These are phyloP conservation scores for Raffaelea deltoideospora DNA, from an alignment of 2,329 filamentous ascomycete species.

Conservation along the genomic window DNA sequence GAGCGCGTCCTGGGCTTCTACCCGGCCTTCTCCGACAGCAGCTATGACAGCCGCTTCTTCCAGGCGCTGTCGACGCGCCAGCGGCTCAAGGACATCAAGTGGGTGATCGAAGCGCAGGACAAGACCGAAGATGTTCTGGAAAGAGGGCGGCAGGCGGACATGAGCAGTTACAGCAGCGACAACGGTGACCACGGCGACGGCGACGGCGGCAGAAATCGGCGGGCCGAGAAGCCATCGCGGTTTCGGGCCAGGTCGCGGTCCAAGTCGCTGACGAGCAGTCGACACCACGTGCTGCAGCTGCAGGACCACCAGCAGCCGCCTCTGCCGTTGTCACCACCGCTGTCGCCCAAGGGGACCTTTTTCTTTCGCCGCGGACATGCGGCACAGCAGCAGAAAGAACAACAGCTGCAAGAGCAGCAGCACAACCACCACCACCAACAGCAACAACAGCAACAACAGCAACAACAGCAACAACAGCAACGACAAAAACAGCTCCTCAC, in stretches of 20 bases:
- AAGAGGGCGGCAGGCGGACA: too few species aligned
- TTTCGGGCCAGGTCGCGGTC: slow-evolving; percentile 1
- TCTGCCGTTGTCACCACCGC: slow-evolving; percentile 1
- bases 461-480: background rate
- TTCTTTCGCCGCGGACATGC: background rate
- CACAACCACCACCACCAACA: background rate
- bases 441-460: background rate
- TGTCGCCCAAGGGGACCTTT: background rate
- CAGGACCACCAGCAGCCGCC: slow-evolving; percentile 1
- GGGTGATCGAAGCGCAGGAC: slow-evolving; percentile 37
- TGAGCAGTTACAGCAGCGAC: slow-evolving; percentile 8
- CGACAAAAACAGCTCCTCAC: slow-evolving; percentile 2
- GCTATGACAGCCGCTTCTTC: slow-evolving; percentile 35
- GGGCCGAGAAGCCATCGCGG: background rate
- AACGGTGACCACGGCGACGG: background rate
- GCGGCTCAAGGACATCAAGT: slow-evolving; percentile 42
- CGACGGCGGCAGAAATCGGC: background rate
- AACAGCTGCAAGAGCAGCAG: background rate
- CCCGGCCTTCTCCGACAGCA: slow-evolving; percentile 37
- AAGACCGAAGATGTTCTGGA: slow-evolving; percentile 8
- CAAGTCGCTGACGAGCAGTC: background rate
- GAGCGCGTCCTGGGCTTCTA: slow-evolving; percentile 41
- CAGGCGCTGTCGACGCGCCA: slow-evolving; percentile 43
- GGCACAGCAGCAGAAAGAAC: background rate
- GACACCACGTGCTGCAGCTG: background rate